phyloP scores from a whole-genome alignment of 2,329 filamentous ascomycete species.

The Zymoseptoria tritici region DNA sequence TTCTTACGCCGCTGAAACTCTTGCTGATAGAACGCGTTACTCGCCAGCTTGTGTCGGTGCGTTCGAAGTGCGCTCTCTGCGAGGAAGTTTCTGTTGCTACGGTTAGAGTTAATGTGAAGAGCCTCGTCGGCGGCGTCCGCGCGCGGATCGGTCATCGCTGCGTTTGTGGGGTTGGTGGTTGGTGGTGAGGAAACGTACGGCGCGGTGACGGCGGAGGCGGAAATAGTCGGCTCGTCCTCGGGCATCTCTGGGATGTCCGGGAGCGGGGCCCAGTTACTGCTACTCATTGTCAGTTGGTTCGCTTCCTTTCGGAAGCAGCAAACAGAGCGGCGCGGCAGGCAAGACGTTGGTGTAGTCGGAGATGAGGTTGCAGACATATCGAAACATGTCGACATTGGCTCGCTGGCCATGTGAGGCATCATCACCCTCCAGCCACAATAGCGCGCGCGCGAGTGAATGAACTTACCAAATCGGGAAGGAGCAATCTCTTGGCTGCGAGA shows the following conservation, averaged over 20 bases:
- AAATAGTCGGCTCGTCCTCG: conserved; percentile 2
- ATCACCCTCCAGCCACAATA: not conserved
- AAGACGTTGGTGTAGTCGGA: not conserved
- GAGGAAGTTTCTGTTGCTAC: conserved; percentile 23
- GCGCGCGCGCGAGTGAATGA: not conserved
- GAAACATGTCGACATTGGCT: not conserved
- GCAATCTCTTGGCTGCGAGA: not conserved
- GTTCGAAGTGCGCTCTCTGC: conserved; percentile 17
- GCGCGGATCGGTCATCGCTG: conserved; percentile 1
- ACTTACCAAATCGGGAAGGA: not conserved
- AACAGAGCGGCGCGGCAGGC: not conserved
- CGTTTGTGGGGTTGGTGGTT: not conserved
- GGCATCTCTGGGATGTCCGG: not conserved
- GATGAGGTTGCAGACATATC: not conserved
- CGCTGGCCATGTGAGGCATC: not conserved
- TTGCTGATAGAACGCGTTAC: conserved; percentile 31
- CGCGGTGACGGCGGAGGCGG: conserved; percentile 1
- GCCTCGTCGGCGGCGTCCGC: not conserved
- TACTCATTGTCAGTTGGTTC: too few species aligned
- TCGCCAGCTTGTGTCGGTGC: conserved; percentile 20
- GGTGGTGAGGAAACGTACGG: not conserved
- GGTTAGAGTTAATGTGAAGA: not conserved
- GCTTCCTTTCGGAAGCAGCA: not conserved
- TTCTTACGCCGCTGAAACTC: conserved; percentile 15
- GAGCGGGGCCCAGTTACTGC: not conserved